These are phyloP conservation scores for Diacronema lutheri DNA, from an alignment of 78 protist genomes.

Conservation along the genomic window DNA sequence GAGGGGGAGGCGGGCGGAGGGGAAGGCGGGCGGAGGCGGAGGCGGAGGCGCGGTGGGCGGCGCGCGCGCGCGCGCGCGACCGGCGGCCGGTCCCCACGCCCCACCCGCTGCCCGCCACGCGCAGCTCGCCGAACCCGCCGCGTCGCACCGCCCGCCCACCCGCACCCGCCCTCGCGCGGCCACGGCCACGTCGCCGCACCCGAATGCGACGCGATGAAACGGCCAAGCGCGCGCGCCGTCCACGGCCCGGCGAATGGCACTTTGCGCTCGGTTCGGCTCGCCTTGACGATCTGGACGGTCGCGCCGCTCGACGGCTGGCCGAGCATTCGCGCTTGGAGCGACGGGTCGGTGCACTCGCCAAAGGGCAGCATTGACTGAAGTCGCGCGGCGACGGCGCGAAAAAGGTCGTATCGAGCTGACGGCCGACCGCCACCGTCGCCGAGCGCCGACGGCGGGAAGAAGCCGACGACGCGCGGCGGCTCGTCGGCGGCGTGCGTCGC, in stretches of 20 bases:
- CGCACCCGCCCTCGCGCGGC: no score
- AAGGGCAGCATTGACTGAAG: not conserved
- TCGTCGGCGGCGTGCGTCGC: not conserved
- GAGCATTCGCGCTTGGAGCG: not conserved
- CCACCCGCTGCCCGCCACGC: not conserved
- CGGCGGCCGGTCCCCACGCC: not conserved
- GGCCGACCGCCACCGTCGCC: no score
- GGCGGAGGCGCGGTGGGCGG: not conserved
- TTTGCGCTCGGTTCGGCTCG: not conserved
- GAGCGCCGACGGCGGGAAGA: not conserved
- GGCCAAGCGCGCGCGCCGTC: not conserved
- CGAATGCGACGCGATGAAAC: not conserved
- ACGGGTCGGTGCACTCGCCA: not conserved
- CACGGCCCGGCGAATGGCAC: not conserved
- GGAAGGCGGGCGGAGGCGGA: not conserved
- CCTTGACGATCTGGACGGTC: not conserved
- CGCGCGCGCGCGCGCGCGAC: not conserved
- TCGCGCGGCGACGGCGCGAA: not conserved
- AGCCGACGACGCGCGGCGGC: slow-evolving; percentile 21
- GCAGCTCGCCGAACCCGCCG: no score
- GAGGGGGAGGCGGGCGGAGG: not conserved
- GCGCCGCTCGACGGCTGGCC: not conserved
- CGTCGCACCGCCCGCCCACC: no score
- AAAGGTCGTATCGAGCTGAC: not conserved
- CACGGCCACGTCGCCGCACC: no score